phyloP scores from a whole-genome alignment of 148 eudicot species.

The Dysphania ambrosioides region DNA sequence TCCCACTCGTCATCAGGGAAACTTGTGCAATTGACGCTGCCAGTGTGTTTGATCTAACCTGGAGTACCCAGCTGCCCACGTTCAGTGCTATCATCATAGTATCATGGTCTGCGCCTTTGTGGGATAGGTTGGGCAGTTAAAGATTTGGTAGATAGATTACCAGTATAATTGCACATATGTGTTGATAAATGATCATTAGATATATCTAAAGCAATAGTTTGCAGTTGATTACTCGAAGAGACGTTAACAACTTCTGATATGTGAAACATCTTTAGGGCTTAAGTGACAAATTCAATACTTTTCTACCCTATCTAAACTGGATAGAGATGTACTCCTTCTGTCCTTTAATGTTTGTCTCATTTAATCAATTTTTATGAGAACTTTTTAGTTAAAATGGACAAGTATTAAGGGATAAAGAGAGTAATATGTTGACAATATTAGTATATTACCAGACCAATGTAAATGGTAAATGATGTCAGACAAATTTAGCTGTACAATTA shows the following conservation, averaged over 20 bases:
- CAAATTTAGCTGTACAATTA: too few relatives aligned
- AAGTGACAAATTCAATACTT: too few relatives aligned
- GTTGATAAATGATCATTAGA: neutral
- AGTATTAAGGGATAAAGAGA: too few relatives aligned
- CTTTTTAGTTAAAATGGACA: too few relatives aligned
- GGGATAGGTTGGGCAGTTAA: constrained; percentile 13
- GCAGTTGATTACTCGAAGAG: neutral
- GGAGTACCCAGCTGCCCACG: constrained; percentile 4
- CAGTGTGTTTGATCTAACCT: constrained; percentile 8
- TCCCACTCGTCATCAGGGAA: neutral
- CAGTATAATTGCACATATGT: neutral
- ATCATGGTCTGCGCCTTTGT: neutral
- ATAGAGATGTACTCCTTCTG: too few relatives aligned
- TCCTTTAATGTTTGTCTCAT: too few relatives aligned
- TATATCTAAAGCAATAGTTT: neutral
- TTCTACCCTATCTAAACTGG: too few relatives aligned
- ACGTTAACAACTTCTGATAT: neutral
- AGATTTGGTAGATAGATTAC: constrained; percentile 11
- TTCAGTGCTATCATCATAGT: neutral
- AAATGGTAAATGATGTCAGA: too few relatives aligned
- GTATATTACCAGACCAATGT: too few relatives aligned
- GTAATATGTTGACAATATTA: too few relatives aligned
- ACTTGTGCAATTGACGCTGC: neutral
- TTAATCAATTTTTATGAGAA: too few relatives aligned
- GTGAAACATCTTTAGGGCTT: too few relatives aligned